Evolutionary conservation across 768 basidiomycete species (phyloP).

Genomic region (Amanita phalloides): DNA sequence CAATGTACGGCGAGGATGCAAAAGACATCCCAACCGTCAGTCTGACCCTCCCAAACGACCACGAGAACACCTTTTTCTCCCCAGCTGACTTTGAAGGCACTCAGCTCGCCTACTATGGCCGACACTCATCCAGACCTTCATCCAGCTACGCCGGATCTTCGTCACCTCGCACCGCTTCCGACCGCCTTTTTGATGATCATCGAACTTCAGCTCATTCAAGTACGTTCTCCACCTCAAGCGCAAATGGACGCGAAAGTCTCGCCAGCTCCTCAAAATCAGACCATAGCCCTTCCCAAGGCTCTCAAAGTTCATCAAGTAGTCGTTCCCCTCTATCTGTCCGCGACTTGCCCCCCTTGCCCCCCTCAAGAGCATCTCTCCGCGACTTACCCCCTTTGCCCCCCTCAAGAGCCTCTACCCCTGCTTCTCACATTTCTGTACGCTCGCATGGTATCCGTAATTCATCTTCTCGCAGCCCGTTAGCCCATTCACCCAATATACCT

Average conservation of each 20-base stretch:
- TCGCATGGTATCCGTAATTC: neutral
- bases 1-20: conserved; percentile 68
- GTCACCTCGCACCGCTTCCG: conserved; percentile 19
- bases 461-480: neutral
- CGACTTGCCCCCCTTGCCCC: conserved; percentile 25
- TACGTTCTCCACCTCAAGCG: conserved; percentile 20
- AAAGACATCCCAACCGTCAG: conserved; percentile 21
- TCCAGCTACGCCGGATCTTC: conserved; percentile 22
- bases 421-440: neutral
- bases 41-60: conserved; percentile 19
- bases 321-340: conserved; percentile 14
- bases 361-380: conserved; percentile 13
- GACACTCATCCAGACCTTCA: conserved; percentile 11
- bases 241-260: conserved; percentile 7
- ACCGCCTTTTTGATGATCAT: conserved; percentile 20
- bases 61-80: conserved; percentile 16
- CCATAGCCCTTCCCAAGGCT: conserved; percentile 18
- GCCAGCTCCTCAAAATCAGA: conserved; percentile 15
- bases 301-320: conserved; percentile 22
- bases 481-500: neutral
- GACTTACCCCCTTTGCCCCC: conserved; percentile 26
- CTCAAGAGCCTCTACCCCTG: conserved; percentile 1
- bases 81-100: conserved; percentile 16
- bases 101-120: conserved; percentile 21
- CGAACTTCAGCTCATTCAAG: conserved; percentile 21